phyloP scores from a whole-genome alignment of 1,139 yeast genomes.

The Meyerozyma smithsonii region DNA sequence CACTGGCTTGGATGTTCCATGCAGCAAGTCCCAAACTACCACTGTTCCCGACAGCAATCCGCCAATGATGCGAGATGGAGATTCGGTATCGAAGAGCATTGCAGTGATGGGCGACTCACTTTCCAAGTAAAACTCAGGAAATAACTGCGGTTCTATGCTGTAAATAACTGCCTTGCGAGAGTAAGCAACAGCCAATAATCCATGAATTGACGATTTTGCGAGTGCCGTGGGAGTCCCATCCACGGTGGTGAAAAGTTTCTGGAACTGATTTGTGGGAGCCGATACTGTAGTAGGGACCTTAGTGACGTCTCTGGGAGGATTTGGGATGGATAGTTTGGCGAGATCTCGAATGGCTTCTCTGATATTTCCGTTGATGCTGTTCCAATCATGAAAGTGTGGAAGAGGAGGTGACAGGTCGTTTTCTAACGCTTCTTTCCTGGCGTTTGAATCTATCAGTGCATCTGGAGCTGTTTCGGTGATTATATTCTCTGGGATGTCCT shows the following conservation, averaged over 20 bases:
- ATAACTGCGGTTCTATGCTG: conserved; percentile 15
- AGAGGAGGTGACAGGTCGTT: too few relatives aligned
- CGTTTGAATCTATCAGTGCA: too few relatives aligned
- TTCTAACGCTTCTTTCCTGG: too few relatives aligned
- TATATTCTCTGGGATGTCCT: neutral
- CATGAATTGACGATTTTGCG: neutral
- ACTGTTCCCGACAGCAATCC: conserved; percentile 35
- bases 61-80: conserved; percentile 27
- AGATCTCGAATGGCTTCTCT: neutral
- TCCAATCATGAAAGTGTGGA: neutral
- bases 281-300: conserved; percentile 5
- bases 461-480: neutral
- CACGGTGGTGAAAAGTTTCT: conserved; percentile 2
- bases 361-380: neutral
- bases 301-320: neutral
- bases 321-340: neutral
- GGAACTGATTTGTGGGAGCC: conserved; percentile 10
- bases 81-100: conserved; percentile 33
- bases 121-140: conserved; percentile 48
- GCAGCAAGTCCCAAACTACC: conserved; percentile 35
- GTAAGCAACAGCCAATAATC: neutral
- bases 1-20: conserved; percentile 10
- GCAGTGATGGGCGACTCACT: conserved; percentile 39
- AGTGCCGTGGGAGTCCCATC: conserved; percentile 9
- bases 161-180: conserved; percentile 25